Conservation (phyloP, 306 rosid species). For the Urtica urens region DNA sequence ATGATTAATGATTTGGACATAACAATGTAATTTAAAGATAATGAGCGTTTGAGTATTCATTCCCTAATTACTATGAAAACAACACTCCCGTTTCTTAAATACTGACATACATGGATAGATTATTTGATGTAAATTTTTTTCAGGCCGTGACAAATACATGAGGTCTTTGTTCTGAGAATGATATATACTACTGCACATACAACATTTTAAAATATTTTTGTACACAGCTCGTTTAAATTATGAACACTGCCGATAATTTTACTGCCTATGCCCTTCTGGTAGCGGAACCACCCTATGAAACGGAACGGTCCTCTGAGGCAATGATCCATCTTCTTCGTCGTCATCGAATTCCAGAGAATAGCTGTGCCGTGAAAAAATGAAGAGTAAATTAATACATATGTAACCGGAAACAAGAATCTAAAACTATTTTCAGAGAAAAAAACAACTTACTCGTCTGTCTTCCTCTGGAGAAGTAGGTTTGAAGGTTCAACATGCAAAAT, state of each 20-base stretch:
- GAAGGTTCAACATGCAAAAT: conserved; percentile 33
- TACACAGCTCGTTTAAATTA: conserved; percentile 16
- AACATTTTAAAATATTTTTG: conserved; percentile 20
- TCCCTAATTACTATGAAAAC: too few relatives aligned
- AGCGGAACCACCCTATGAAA: conserved; percentile 83
- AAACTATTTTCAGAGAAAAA: background rate
- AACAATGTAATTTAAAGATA: too few relatives aligned
- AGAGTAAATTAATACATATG: background rate
- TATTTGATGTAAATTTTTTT: too few relatives aligned
- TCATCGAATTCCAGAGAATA: conserved; percentile 89
- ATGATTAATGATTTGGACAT: too few relatives aligned
- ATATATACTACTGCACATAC: too few relatives aligned
- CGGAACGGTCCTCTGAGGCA: conserved; percentile 87
- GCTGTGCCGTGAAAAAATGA: conserved; percentile 28
- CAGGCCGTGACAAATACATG: conserved; percentile 9
- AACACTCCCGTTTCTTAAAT: too few relatives aligned
- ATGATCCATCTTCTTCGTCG: conserved; percentile 93
- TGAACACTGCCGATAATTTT: conserved; percentile 22
- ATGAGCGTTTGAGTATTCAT: too few relatives aligned
- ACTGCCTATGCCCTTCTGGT: conserved; percentile 96
- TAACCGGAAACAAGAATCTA: too few relatives aligned
- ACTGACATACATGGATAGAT: too few relatives aligned
- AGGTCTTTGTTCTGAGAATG: conserved; percentile 9
- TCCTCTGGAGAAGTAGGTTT: conserved; percentile 53
- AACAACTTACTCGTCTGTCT: conserved; percentile 82